A percentile compares a stretch with the other conserved stretches of the same genome.
phyloP scores from a whole-genome alignment of 2,329 filamentous ascomycete species.

The Fusarium austroafricanum region DNA sequence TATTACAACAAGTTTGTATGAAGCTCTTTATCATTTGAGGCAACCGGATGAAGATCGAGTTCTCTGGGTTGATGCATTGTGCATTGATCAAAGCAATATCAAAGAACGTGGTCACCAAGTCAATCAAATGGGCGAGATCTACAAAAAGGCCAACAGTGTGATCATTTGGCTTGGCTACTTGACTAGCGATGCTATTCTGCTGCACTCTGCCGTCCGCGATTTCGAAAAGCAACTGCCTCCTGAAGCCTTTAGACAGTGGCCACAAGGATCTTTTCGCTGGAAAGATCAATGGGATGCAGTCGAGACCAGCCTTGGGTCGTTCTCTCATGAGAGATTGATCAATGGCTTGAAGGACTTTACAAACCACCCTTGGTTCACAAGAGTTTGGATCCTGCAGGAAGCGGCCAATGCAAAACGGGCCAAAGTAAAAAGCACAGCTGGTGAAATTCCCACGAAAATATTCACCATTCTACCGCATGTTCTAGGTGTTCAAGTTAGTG shows the following conservation, averaged over 20 bases:
- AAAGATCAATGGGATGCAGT: neutral
- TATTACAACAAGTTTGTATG: neutral
- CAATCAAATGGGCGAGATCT: neutral
- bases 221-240: neutral
- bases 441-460: neutral
- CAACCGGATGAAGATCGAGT: neutral
- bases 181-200: rapidly evolving
- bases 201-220: neutral
- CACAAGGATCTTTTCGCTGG: neutral
- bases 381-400: slow-evolving; percentile 29
- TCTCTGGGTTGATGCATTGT: slow-evolving; percentile 21
- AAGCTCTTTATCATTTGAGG: neutral
- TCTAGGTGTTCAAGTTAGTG: rapidly evolving
- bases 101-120: slow-evolving; percentile 24
- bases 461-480: neutral
- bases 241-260: neutral
- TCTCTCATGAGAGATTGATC: rapidly evolving
- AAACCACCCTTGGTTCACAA: slow-evolving; percentile 2
- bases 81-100: slow-evolving; percentile 16
- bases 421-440: neutral
- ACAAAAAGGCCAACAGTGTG: neutral
- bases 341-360: neutral
- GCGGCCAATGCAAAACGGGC: slow-evolving; percentile 3
- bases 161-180: neutral
- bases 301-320: rapidly evolving